A percentile compares a stretch with the other conserved stretches of the same genome.
Evolutionary conservation across 1,139 yeast genomes (phyloP).

Genomic region (Lodderomyces elongisporus): DNA sequence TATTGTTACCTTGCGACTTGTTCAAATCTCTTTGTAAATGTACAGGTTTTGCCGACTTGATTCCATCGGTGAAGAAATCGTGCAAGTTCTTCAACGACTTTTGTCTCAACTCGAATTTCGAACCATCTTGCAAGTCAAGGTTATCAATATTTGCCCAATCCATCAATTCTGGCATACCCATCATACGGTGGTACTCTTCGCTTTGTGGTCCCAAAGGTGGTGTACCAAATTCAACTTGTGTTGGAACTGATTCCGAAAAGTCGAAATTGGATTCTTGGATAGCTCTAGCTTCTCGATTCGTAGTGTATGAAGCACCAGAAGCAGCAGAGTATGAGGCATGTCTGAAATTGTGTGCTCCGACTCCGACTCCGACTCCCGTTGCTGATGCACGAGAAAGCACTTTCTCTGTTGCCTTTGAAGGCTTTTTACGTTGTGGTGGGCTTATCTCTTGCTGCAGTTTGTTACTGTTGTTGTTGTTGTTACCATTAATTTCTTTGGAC

Average conservation of each 20-base stretch:
- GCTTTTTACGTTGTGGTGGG: constrained; percentile 10
- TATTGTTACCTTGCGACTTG: constrained; percentile 21
- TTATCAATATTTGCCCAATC: constrained; percentile 35
- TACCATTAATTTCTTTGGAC: no score
- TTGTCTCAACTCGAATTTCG: constrained; percentile 8
- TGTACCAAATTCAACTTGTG: constrained; percentile 72
- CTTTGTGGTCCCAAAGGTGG: constrained; percentile 54
- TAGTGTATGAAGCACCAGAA: constrained; percentile 64
- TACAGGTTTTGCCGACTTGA: constrained; percentile 5
- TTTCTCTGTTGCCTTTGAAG: constrained; percentile 5
- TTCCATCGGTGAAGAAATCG: constrained; percentile 12
- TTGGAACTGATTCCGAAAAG: constrained; percentile 33
- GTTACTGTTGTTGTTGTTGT: no score
- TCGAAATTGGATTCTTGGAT: constrained; percentile 23
- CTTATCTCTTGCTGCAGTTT: no score
- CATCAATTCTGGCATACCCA: constrained; percentile 21
- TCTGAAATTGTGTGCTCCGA: constrained; percentile 31
- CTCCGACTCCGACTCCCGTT: no score
- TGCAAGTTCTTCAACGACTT: constrained; percentile 14
- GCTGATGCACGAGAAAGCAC: constrained; percentile 10
- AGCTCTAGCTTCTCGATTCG: constrained; percentile 32
- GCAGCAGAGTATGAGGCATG: constrained; percentile 85
- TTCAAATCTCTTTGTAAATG: constrained; percentile 10
- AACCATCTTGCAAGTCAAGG: constrained; percentile 21
- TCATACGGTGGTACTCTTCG: constrained; percentile 16